These are phyloP conservation scores for Lachancea sp. DNA, from an alignment of 805 yeast genomes.

Conservation along the genomic window DNA sequence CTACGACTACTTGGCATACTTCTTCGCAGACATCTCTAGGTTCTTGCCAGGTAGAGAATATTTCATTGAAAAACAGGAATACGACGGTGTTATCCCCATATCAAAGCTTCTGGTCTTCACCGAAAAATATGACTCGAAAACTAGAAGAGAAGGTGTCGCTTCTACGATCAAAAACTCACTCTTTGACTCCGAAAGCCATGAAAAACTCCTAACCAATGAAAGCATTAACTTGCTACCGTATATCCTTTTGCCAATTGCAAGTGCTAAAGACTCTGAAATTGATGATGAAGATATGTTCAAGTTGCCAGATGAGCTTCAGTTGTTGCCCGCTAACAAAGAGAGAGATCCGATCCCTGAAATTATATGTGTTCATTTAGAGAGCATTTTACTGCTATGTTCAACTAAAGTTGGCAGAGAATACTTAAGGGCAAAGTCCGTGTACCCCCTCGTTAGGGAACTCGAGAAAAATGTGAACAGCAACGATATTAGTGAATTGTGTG, in stretches of 20 bases:
- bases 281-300: slow-evolving; percentile 81
- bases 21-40: slow-evolving; percentile 86
- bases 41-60: slow-evolving; percentile 67
- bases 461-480: slow-evolving; percentile 52
- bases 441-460: slow-evolving; percentile 79
- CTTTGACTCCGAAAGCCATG: slow-evolving; percentile 71
- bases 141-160: slow-evolving; percentile 87
- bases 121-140: slow-evolving; percentile 66
- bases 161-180: slow-evolving; percentile 85
- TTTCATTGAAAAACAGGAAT: slow-evolving; percentile 63
- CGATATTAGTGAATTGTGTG: slow-evolving; percentile 62
- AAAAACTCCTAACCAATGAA: slow-evolving; percentile 49
- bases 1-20: slow-evolving; percentile 78
- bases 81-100: slow-evolving; percentile 72
- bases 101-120: slow-evolving; percentile 80
- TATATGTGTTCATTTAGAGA: slow-evolving; percentile 68
- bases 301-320: slow-evolving; percentile 83
- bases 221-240: slow-evolving; percentile 73
- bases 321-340: slow-evolving; percentile 64
- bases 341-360: slow-evolving; percentile 69
- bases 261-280: slow-evolving; percentile 61
- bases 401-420: slow-evolving; percentile 66
- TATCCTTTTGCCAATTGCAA: slow-evolving; percentile 72
- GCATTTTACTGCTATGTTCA: slow-evolving; percentile 71
- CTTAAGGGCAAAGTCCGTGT: slow-evolving; percentile 75